Percentiles rank a stretch among this genome's conserved stretches.
These are phyloP conservation scores for Eucalyptus lansdowneana DNA, from an alignment of 345 rosid species.

Conservation along the genomic window DNA sequence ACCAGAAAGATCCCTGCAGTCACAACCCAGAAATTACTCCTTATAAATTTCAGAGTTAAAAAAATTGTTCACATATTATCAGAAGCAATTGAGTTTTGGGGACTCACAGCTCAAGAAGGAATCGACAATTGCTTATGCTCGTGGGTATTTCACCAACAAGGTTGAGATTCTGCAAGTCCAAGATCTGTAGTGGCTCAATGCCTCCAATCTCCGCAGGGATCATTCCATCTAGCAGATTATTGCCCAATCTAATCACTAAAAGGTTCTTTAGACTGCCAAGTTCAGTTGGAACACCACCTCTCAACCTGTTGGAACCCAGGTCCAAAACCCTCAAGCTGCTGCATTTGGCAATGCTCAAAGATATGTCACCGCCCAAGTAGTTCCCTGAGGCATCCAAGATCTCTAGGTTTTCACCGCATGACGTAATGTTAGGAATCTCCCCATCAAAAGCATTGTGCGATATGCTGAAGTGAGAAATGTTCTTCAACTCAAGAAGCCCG, in stretches of 20 bases:
- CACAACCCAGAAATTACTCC: background rate
- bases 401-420: conserved; percentile 50
- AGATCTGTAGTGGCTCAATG: conserved; percentile 51
- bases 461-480: conserved; percentile 54
- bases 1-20: conserved; percentile 83
- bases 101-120: conserved; percentile 86
- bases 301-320: conserved; percentile 65
- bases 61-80: background rate
- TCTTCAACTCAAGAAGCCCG: conserved; percentile 38
- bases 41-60: background rate
- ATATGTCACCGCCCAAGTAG: conserved; percentile 47
- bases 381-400: conserved; percentile 71
- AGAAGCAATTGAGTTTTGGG: background rate
- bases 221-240: conserved; percentile 50
- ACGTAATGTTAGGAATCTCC: conserved; percentile 36
- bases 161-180: conserved; percentile 75
- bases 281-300: conserved; percentile 49
- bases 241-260: conserved; percentile 56
- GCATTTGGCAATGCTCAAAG: conserved; percentile 50
- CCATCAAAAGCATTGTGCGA: conserved; percentile 65
- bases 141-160: conserved; percentile 56
- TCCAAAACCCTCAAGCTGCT: conserved; percentile 63
- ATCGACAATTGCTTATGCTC: conserved; percentile 54
- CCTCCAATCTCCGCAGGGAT: conserved; percentile 51
- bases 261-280: conserved; percentile 40